phyloP scores from a whole-genome alignment of 2,329 filamentous ascomycete species.

The Elsinoe perseae region DNA sequence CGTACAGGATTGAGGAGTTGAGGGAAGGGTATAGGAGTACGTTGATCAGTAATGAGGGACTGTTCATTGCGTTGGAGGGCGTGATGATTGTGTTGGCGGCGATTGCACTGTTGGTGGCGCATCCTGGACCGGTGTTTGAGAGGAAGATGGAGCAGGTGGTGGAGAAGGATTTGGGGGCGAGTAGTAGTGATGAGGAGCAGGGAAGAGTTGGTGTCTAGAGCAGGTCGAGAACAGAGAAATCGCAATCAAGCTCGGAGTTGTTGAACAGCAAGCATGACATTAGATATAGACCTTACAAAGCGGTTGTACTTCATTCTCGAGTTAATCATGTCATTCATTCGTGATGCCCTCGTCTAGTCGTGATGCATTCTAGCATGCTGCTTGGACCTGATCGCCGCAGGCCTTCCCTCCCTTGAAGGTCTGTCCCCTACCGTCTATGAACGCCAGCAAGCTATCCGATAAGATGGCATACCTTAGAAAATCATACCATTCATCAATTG shows the following conservation, averaged over 20 bases:
- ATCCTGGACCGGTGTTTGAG: constrained; percentile 8
- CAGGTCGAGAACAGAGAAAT: no score
- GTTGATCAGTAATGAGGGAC: constrained; percentile 29
- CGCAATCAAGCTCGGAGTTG: not conserved
- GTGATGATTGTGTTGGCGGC: constrained; percentile 18
- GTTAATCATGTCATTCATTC: constrained; percentile 5
- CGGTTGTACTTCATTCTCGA: not conserved
- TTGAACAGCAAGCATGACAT: not conserved
- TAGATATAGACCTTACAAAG: not conserved
- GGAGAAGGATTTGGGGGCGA: not conserved
- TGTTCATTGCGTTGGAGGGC: constrained; percentile 27
- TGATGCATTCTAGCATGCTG: not conserved
- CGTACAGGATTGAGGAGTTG: constrained; percentile 58
- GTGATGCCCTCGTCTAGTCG: not conserved
- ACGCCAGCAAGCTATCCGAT: not conserved
- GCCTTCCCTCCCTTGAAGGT: not conserved
- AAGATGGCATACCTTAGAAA: not conserved
- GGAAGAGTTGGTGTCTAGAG: no score
- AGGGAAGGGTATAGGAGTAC: constrained; percentile 53
- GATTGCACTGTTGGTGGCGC: not conserved
- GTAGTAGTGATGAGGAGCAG: constrained; percentile 7
- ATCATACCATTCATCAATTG: no score
- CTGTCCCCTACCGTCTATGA: not conserved
- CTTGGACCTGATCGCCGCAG: not conserved
- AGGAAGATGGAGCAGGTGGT: not conserved